These are phyloP conservation scores for Bothriochloa decipiens DNA, from an alignment of 176 grass and related monocot species.

Conservation along the genomic window DNA sequence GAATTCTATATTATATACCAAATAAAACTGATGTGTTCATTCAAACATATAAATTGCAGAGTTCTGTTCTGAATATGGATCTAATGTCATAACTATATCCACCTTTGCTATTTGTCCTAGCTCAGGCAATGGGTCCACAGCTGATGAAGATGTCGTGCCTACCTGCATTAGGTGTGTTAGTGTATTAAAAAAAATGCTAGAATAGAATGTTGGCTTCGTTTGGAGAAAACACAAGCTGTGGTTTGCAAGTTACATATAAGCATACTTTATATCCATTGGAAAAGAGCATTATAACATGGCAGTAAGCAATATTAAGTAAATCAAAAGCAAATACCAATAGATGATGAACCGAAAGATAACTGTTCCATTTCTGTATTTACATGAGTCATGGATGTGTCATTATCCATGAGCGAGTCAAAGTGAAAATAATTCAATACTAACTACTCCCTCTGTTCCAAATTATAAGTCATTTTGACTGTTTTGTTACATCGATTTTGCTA, in stretches of 20 bases:
- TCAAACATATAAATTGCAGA: background rate
- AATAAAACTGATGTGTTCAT: background rate
- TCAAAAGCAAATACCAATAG: background rate
- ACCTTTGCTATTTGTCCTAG: slow-evolving; percentile 74
- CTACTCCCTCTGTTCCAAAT: too few relatives aligned
- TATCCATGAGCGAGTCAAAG: background rate
- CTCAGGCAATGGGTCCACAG: slow-evolving; percentile 65
- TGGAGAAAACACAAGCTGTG: background rate
- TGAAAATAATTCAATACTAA: slow-evolving; percentile 12
- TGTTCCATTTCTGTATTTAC: background rate
- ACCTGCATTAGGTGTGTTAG: slow-evolving; percentile 50
- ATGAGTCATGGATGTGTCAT: background rate
- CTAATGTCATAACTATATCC: slow-evolving; percentile 2
- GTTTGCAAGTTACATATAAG: background rate
- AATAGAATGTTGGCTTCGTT: background rate
- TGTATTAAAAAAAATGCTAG: background rate
- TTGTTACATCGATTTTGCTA: too few relatives aligned
- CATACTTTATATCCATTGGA: background rate
- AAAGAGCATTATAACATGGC: background rate
- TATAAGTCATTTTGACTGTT: too few relatives aligned
- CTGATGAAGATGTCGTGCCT: slow-evolving; percentile 77
- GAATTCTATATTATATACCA: background rate
- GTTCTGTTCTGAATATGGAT: slow-evolving; percentile 27
- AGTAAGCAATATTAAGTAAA: background rate
- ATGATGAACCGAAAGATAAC: slow-evolving; percentile 1